These are phyloP conservation scores for Emmonsiellopsis sp. DNA, from an alignment of 2,329 filamentous ascomycete genomes.

Conservation along the genomic window DNA sequence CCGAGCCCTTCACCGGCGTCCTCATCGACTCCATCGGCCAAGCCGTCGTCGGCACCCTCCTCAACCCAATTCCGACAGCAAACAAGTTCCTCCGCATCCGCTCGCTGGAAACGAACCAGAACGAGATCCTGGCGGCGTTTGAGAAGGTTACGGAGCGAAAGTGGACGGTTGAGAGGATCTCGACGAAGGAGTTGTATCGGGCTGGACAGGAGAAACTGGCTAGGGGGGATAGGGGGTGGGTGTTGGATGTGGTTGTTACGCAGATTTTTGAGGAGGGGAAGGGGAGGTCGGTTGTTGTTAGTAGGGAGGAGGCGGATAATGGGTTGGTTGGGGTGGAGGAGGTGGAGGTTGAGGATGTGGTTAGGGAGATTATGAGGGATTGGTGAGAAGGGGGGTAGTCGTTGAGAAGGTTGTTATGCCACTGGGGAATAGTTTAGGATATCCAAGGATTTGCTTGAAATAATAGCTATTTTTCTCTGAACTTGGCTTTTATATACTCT, in stretches of 20 bases:
- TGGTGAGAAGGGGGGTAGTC: too few relatives aligned
- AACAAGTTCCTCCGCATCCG: conserved; percentile 11
- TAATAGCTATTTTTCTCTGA: too few relatives aligned
- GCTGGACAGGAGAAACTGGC: not conserved
- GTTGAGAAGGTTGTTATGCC: too few relatives aligned
- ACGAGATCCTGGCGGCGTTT: conserved; percentile 8
- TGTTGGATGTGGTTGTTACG: not conserved
- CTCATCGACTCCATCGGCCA: conserved; percentile 13
- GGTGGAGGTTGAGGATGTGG: not conserved
- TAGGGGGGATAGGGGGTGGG: not conserved
- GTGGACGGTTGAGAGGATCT: conserved; percentile 7
- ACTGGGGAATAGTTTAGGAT: too few relatives aligned
- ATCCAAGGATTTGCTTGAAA: too few relatives aligned
- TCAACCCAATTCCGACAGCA: conserved; percentile 6
- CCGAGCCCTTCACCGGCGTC: conserved; percentile 12
- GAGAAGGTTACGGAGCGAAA: conserved; percentile 8
- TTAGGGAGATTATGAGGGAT: not conserved
- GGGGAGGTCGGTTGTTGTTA: not conserved
- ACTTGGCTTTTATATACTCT: too few relatives aligned
- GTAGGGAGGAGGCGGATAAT: not conserved
- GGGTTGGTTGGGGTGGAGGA: not conserved
- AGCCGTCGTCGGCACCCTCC: conserved; percentile 8
- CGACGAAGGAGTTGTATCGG: conserved; percentile 6
- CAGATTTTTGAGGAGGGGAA: not conserved
- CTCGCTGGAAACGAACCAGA: conserved; percentile 7